phyloP scores from a whole-genome alignment of 331 rosid species.

The Dryas integrifolia region DNA sequence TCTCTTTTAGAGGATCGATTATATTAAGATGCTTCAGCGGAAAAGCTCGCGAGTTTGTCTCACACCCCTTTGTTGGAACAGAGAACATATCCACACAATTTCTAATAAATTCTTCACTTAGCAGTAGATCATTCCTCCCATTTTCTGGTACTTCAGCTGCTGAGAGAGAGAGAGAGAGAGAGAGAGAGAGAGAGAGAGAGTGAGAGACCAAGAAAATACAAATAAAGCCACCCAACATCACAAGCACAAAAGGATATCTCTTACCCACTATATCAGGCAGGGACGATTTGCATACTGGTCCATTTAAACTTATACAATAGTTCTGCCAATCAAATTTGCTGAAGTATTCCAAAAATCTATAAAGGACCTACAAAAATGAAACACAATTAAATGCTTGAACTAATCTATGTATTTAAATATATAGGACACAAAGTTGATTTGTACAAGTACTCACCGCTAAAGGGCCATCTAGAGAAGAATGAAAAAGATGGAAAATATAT shows the following conservation, averaged over 20 bases:
- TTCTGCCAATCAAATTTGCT: constrained; percentile 91
- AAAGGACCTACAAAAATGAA: constrained; percentile 60
- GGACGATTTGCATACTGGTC: constrained; percentile 73
- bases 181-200: not conserved
- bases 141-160: constrained; percentile 66
- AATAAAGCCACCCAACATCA: constrained; percentile 2
- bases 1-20: constrained; percentile 81
- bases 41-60: constrained; percentile 50
- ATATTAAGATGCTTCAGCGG: constrained; percentile 75
- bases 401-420: constrained; percentile 23
- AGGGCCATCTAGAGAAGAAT: constrained; percentile 64
- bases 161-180: not conserved
- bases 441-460: constrained; percentile 56
- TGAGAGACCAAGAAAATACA: not conserved
- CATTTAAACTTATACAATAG: constrained; percentile 69
- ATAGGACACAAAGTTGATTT: not conserved
- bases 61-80: constrained; percentile 53
- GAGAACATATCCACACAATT: constrained; percentile 63
- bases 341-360: constrained; percentile 75
- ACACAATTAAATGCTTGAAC: constrained; percentile 23
- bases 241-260: constrained; percentile 23
- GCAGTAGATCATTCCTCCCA: constrained; percentile 47
- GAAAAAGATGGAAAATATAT: constrained; percentile 68
- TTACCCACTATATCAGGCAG: constrained; percentile 63
- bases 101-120: constrained; percentile 67